A percentile compares a stretch with the other conserved stretches of the same genome.
phyloP scores from a whole-genome alignment of 768 basidiomycete genomes.

The Rhizopogon vulgaris region DNA sequence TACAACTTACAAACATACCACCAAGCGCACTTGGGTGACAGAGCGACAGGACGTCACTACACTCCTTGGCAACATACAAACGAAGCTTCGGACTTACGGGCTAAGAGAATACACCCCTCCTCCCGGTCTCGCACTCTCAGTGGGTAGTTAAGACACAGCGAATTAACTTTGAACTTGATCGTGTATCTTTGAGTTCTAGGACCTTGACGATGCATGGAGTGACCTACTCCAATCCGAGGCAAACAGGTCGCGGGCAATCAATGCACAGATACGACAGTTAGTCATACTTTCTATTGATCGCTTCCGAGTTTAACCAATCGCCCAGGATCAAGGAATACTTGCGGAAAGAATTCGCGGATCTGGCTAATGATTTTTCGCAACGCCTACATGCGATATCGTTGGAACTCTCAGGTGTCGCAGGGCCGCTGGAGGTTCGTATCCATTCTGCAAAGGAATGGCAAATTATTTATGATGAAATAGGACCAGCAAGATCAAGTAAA shows the following conservation, averaged over 20 bases:
- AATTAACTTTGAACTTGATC: constrained; percentile 7
- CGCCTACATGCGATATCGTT: constrained; percentile 59
- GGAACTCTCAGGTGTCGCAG: constrained; percentile 69
- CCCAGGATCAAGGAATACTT: constrained; percentile 76
- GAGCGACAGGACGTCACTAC: constrained; percentile 86
- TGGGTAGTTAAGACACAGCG: constrained; percentile 20
- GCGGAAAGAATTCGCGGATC: constrained; percentile 68
- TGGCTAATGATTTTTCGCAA: constrained; percentile 73
- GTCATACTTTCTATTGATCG: constrained; percentile 20
- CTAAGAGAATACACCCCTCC: constrained; percentile 80
- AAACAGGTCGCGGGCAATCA: constrained; percentile 71
- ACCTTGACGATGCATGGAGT: constrained; percentile 78
- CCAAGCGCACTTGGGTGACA: constrained; percentile 81
- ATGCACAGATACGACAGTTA: constrained; percentile 83
- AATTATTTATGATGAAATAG: constrained; percentile 28
- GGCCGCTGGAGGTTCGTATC: constrained; percentile 60
- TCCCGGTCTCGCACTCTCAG: constrained; percentile 55
- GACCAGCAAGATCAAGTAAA: constrained; percentile 68
- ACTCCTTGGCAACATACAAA: constrained; percentile 89
- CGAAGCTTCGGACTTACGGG: constrained; percentile 88
- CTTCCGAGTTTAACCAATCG: neutral
- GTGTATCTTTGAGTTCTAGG: constrained; percentile 27
- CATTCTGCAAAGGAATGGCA: constrained; percentile 6
- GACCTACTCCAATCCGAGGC: constrained; percentile 69
- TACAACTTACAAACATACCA: constrained; percentile 75